A percentile compares a stretch with the other conserved stretches of the same genome.
These are phyloP conservation scores for Candida endomychidarum DNA, from an alignment of 805 yeast species.

Conservation along the genomic window DNA sequence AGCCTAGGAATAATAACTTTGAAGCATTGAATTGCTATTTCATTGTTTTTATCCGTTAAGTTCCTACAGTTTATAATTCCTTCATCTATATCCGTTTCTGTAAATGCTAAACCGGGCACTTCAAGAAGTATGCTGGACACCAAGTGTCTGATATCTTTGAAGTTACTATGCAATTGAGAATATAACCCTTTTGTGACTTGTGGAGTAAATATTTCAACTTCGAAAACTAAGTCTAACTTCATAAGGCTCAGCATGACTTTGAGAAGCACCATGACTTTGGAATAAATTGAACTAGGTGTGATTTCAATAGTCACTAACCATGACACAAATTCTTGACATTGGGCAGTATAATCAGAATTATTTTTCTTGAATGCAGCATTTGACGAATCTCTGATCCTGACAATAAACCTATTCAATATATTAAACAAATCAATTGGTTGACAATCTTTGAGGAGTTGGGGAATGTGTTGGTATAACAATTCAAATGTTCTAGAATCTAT, in stretches of 20 bases:
- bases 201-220: slow-evolving; percentile 13
- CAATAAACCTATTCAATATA: slow-evolving; percentile 57
- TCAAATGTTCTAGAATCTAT: slow-evolving; percentile 48
- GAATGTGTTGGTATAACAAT: slow-evolving; percentile 36
- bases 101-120: slow-evolving; percentile 31
- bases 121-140: slow-evolving; percentile 47
- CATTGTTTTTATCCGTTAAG: slow-evolving; percentile 63
- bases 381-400: slow-evolving; percentile 67
- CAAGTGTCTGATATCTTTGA: slow-evolving; percentile 68
- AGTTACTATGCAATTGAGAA: slow-evolving; percentile 66
- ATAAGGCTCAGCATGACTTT: slow-evolving; percentile 17
- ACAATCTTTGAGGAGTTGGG: slow-evolving; percentile 6
- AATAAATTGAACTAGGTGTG: slow-evolving; percentile 50
- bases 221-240: slow-evolving; percentile 11
- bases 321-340: slow-evolving; percentile 26
- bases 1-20: slow-evolving; percentile 26
- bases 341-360: slow-evolving; percentile 2
- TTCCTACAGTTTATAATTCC: slow-evolving; percentile 28
- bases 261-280: slow-evolving; percentile 23
- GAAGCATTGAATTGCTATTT: slow-evolving; percentile 73
- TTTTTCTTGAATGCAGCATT: slow-evolving; percentile 46
- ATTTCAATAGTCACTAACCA: slow-evolving; percentile 26
- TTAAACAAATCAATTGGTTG: slow-evolving; percentile 53
- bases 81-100: slow-evolving; percentile 2
- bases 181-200: slow-evolving; percentile 49